Base-by-base conservation (phyloP, 441 rosid species). In the Viola pubescens region DNA sequence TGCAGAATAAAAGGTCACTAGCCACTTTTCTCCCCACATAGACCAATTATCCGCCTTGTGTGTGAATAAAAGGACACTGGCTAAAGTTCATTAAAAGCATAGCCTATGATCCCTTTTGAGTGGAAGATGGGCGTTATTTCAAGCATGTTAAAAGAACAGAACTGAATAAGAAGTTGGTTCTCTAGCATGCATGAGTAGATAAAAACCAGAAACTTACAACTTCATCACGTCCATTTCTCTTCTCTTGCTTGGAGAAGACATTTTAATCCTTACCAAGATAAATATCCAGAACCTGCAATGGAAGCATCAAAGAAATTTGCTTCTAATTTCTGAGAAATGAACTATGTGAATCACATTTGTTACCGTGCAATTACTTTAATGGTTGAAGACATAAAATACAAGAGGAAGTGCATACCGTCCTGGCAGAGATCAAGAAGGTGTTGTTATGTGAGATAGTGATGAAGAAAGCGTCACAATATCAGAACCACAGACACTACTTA, bases 211-310 rank as follows among this genome's bases (percentile, higher is more conserved):
- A 65, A 49, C 89, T 79, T 74, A 80, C 89, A 86, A 53, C 68
- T 86, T 86, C 89, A 83, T 83, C 56, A 86, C 87, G 79, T 86
- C 94, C 84, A 86, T 86, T 61, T 86, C 94, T 71, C 89, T 83
- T 69, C 87, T 81, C 83, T 86, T 86, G 82, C 89, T 83, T 52
- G 86, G 89, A 59, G 94, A 83, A 58, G 87, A 73, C 89, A 86
- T 83, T 42, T 34, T 61, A 49, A 37, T 19, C 42, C 37, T 13
- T 14, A 5, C 39, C 57, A 34, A 6, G 9, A 6, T 12, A 37
- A 49, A 16, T 38, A 19, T 55, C 69, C 52, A 44, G 48, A 70
- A 54, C 70, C 78, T 64, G 74, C 37, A 14, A 52, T 16, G 26
- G 47, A 39, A 49, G 46, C 52, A 63, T 51, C 58, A 67, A 7